phyloP scores from a whole-genome alignment of 306 rosid genomes.

The Acacia confusa region DNA sequence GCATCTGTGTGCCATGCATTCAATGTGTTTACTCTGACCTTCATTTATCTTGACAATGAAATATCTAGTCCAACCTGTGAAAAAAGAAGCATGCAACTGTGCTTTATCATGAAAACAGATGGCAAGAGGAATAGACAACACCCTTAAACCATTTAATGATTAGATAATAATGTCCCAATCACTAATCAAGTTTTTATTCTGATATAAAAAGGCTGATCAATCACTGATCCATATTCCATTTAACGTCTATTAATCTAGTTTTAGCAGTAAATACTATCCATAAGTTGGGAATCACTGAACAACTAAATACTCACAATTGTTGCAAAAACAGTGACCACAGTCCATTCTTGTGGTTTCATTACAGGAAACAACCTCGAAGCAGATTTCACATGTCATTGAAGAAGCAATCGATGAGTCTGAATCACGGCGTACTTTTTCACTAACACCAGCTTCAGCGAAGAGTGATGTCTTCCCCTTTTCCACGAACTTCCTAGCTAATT shows the following conservation, averaged over 20 bases:
- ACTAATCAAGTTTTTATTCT: no score
- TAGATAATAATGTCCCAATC: no score
- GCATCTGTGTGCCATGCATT: conserved; percentile 91
- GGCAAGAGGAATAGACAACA: no score
- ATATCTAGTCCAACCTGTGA: conserved; percentile 87
- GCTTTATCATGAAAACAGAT: no score
- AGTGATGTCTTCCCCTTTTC: conserved; percentile 60
- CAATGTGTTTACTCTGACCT: conserved; percentile 92
- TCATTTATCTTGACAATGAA: conserved; percentile 88
- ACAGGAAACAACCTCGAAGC: conserved; percentile 73
- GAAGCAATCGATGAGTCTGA: conserved; percentile 35
- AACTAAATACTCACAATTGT: conserved; percentile 57
- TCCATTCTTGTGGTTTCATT: conserved; percentile 75
- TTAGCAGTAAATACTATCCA: no score
- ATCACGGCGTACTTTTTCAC: conserved; percentile 47
- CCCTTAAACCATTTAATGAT: no score
- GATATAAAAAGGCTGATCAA: no score
- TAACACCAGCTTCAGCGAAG: conserved; percentile 80
- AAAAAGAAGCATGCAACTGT: not conserved
- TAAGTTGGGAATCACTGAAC: not conserved
- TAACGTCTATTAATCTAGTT: no score
- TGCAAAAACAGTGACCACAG: conserved; percentile 78
- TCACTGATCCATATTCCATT: no score
- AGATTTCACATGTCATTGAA: conserved; percentile 61
- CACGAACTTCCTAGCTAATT: conserved; percentile 63